Percentiles rank a stretch among this genome's conserved stretches.
Evolutionary conservation across 495 filamentous ascomycete genomes (phyloP).

Genomic region (Penicillium bovifimosum): DNA sequence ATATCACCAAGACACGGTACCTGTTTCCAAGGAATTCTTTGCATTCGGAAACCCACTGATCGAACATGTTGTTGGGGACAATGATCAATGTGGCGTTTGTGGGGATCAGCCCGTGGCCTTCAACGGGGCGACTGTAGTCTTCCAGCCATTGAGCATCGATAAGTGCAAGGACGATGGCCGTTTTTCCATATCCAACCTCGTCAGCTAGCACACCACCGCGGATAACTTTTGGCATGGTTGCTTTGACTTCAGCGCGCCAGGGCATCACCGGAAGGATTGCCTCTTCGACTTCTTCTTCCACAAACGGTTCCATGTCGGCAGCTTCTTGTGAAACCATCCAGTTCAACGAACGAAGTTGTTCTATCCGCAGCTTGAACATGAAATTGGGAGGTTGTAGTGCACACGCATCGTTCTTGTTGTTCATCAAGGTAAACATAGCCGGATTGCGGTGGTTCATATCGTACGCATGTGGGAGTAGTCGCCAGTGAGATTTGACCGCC

Average conservation of each 20-base stretch:
- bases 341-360: slow-evolving; percentile 53
- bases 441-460: slow-evolving; percentile 27
- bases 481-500: slow-evolving; percentile 38
- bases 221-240: slow-evolving; percentile 32
- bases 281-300: slow-evolving; percentile 66
- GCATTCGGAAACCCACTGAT: slow-evolving; percentile 64
- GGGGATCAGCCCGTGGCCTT: slow-evolving; percentile 35
- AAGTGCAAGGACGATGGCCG: slow-evolving; percentile 62
- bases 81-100: slow-evolving; percentile 66
- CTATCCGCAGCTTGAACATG: slow-evolving; percentile 35
- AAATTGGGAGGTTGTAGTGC: slow-evolving; percentile 38
- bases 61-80: slow-evolving; percentile 54
- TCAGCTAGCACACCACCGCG: slow-evolving; percentile 72
- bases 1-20: slow-evolving; percentile 41
- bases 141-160: slow-evolving; percentile 45
- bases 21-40: slow-evolving; percentile 47
- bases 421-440: slow-evolving; percentile 34
- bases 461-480: slow-evolving; percentile 45
- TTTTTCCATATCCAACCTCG: slow-evolving; percentile 80
- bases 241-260: slow-evolving; percentile 57
- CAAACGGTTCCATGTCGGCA: slow-evolving; percentile 40
- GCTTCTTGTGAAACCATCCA: slow-evolving; percentile 67
- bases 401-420: slow-evolving; percentile 39
- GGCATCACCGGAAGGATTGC: slow-evolving; percentile 50
- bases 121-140: slow-evolving; percentile 2